Conservation (phyloP, 2,329 filamentous ascomycete genomes). For the Fusarium sp. region DNA sequence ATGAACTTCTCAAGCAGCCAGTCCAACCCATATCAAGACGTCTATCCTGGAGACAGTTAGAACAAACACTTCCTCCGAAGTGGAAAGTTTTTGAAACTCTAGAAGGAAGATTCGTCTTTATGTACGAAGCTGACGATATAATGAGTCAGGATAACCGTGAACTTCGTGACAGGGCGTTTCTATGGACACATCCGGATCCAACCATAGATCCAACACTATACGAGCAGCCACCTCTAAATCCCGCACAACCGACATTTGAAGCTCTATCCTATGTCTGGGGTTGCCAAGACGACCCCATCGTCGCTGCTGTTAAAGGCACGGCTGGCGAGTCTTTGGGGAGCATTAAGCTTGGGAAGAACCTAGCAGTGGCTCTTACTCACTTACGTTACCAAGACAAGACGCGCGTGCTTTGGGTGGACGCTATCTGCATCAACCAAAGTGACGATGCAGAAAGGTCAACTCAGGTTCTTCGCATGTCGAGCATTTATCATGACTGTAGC, state of each 20-base stretch:
- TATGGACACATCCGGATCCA: neutral
- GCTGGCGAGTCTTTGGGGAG: fast-evolving
- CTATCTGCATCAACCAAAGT: neutral
- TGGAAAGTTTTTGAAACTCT: neutral
- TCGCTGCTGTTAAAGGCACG: neutral
- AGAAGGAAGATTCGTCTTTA: neutral
- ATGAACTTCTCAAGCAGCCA: neutral
- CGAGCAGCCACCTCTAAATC: neutral
- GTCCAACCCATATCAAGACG: fast-evolving
- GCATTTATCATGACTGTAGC: neutral
- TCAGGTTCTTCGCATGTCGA: neutral
- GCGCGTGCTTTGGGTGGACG: neutral
- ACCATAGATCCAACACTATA: neutral
- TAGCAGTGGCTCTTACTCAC: neutral
- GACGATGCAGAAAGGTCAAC: neutral
- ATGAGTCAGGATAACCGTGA: neutral
- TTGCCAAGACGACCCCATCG: neutral
- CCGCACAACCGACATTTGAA: neutral
- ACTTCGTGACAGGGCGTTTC: too few relatives aligned
- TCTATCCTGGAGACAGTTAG: fast-evolving
- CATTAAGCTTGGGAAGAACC: neutral
- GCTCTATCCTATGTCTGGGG: neutral
- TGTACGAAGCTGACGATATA: neutral
- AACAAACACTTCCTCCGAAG: neutral
- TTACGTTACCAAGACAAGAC: neutral